Evolutionary conservation across 768 basidiomycete genomes (phyloP).

Genomic region (Boletus tomentosulus): DNA sequence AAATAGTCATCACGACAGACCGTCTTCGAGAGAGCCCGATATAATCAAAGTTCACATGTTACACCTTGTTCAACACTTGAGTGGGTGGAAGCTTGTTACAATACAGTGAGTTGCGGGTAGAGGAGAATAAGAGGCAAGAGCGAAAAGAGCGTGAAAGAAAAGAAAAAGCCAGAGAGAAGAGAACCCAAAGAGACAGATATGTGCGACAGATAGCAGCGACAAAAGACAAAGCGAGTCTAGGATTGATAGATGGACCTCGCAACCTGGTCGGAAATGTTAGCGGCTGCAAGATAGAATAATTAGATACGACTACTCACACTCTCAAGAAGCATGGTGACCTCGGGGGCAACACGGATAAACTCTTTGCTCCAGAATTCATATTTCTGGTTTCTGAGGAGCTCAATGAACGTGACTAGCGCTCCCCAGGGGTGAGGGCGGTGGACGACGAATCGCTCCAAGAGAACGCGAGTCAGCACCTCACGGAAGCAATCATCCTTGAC

Average conservation of each 20-base stretch:
- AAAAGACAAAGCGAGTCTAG: slow-evolving; percentile 60
- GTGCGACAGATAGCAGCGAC: slow-evolving; percentile 76
- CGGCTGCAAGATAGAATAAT: not conserved
- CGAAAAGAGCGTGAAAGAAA: slow-evolving; percentile 3
- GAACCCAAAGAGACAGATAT: slow-evolving; percentile 68
- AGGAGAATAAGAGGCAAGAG: slow-evolving; percentile 12
- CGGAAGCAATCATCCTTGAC: slow-evolving; percentile 72
- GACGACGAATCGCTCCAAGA: slow-evolving; percentile 91
- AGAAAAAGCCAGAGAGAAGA: slow-evolving; percentile 19
- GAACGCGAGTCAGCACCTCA: slow-evolving; percentile 82
- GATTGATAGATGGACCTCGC: slow-evolving; percentile 73
- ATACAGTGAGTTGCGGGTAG: slow-evolving; percentile 68
- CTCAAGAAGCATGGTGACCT: slow-evolving; percentile 81
- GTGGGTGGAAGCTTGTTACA: slow-evolving; percentile 60
- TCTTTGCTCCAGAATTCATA: slow-evolving; percentile 91
- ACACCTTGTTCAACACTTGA: slow-evolving; percentile 59
- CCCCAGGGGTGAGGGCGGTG: slow-evolving; percentile 98
- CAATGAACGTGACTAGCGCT: slow-evolving; percentile 88
- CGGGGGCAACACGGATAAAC: slow-evolving; percentile 79
- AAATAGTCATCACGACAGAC: slow-evolving; percentile 12
- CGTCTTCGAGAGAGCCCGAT: slow-evolving; percentile 15
- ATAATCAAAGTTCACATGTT: slow-evolving; percentile 45
- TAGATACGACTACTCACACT: slow-evolving; percentile 50
- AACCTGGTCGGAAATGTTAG: slow-evolving; percentile 44
- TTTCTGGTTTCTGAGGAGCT: slow-evolving; percentile 84